These are phyloP conservation scores for Neurospora sp. DNA, from an alignment of 495 filamentous ascomycete species.

Conservation along the genomic window DNA sequence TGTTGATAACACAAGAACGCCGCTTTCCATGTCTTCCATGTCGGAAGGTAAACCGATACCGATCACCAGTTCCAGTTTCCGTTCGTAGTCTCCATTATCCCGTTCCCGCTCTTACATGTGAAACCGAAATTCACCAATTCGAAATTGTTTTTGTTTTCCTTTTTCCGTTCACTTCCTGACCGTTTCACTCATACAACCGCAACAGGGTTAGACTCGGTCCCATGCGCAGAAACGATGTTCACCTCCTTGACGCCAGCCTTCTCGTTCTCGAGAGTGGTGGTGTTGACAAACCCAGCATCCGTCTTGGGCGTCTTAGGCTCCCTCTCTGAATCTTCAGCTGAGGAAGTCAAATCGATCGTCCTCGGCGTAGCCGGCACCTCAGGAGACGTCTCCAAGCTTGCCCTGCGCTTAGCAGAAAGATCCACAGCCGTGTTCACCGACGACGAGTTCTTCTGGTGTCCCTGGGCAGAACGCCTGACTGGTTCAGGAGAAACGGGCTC, in stretches of 20 bases:
- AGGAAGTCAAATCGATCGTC: slow-evolving; percentile 13
- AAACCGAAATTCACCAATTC: background rate
- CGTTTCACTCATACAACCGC: slow-evolving; percentile 4
- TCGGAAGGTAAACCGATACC: background rate
- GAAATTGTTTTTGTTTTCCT: background rate
- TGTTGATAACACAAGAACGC: background rate
- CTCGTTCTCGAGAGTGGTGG: background rate
- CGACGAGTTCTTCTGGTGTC: slow-evolving; percentile 22
- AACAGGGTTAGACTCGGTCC: background rate
- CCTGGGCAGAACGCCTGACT: slow-evolving; percentile 1
- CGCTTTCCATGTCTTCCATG: background rate
- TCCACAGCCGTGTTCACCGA: slow-evolving; percentile 22
- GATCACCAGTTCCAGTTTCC: background rate
- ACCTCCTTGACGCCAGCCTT: slow-evolving; percentile 3
- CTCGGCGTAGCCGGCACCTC: slow-evolving; percentile 11
- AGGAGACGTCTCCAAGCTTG: background rate
- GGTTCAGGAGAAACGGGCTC: background rate
- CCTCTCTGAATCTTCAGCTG: slow-evolving; percentile 20
- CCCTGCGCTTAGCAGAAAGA: background rate
- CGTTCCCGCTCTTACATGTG: background rate
- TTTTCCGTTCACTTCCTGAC: background rate
- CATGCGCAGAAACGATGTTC: slow-evolving; percentile 5
- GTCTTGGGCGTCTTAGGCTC: slow-evolving; percentile 23
- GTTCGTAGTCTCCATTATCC: background rate
- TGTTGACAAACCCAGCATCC: slow-evolving; percentile 5